Conservation (phyloP, 441 rosid species). For the Arabidopsis hybrid region DNA sequence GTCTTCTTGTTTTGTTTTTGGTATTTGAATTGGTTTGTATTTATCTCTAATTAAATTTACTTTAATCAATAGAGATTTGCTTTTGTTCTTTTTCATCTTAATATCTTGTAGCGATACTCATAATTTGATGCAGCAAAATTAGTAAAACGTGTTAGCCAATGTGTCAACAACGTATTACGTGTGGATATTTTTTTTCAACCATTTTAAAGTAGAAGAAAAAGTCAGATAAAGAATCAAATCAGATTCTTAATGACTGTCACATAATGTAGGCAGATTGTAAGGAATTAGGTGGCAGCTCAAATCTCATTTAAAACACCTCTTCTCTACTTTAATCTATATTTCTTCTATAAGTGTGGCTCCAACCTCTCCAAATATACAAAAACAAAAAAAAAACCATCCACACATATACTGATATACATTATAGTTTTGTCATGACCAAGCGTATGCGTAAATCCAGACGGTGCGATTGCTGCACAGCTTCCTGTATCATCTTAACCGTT, state of each 20-base stretch:
- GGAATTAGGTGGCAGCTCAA: constrained; percentile 36
- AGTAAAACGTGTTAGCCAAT: constrained; percentile 10
- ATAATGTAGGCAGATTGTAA: constrained; percentile 22
- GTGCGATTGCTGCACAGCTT: constrained; percentile 27
- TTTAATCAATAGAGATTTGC: background rate
- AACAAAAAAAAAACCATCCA: background rate
- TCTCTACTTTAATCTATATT: background rate
- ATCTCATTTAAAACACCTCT: constrained; percentile 22
- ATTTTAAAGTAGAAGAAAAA: background rate
- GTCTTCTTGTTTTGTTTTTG: background rate
- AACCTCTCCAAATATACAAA: background rate
- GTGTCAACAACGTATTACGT: constrained; percentile 27
- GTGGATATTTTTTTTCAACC: background rate
- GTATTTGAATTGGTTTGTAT: background rate
- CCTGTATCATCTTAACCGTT: constrained; percentile 30
- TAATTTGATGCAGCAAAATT: background rate
- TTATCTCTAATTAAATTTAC: background rate
- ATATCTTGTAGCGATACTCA: constrained; percentile 1
- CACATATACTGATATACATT: background rate
- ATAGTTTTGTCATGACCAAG: constrained; percentile 17
- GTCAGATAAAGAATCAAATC: constrained; percentile 21
- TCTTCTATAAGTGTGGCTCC: constrained; percentile 10
- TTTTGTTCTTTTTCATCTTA: background rate
- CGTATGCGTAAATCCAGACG: constrained; percentile 23
- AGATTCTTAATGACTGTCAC: background rate